A percentile compares a stretch with the other conserved stretches of the same genome.
Evolutionary conservation across 225 moss, liverwort and hornwort species (phyloP).

Genomic region (Pseudoscleropodium purum): DNA sequence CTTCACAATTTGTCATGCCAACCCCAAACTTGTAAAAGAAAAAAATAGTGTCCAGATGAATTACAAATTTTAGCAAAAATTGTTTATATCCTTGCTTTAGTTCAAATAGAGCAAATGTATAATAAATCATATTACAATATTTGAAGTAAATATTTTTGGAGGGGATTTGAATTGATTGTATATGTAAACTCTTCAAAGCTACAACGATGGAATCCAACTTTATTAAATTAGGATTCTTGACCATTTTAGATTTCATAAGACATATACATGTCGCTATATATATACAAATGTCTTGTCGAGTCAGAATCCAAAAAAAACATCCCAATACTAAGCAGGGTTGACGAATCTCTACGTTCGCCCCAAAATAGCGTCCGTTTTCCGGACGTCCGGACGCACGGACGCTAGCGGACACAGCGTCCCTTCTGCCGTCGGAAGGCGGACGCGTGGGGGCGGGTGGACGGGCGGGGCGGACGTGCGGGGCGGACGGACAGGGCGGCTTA

Average conservation of each 20-base stretch:
- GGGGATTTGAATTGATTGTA: not conserved
- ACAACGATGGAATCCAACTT: accelerated
- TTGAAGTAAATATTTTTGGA: not conserved
- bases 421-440: no score
- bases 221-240: not conserved
- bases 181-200: not conserved
- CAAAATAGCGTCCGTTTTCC: no score
- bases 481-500: no score
- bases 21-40: not conserved
- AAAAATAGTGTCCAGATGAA: not conserved
- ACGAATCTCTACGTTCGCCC: no score
- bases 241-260: not conserved
- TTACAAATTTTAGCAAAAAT: not conserved
- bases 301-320: not conserved
- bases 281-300: not conserved
- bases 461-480: no score
- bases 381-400: no score
- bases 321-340: not conserved
- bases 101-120: not conserved
- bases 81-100: not conserved
- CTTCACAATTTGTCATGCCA: not conserved
- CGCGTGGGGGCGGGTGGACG: no score
- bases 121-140: not conserved
- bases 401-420: no score
- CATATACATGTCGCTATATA: no score